Evolutionary conservation across 805 yeast genomes (phyloP), one percentile per base, ranked within the genome.

Genomic region (Candida orba): DNA sequence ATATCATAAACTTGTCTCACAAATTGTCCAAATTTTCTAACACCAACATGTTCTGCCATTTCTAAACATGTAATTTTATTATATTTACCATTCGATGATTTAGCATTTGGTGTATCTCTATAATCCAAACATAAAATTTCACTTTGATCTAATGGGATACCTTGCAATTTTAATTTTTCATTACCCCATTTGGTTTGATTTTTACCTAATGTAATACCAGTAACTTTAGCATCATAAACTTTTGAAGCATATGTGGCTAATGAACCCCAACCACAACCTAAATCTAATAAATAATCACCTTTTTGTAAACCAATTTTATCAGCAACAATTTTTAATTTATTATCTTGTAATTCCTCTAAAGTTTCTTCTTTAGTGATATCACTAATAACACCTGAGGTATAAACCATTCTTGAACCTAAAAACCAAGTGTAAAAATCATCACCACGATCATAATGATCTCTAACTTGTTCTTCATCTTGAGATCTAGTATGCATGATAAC

Each of bases 181-280:
- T 79, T 89, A 60, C 96, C 96, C 84, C 88, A 88, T 56, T 80
- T 76, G 54, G 96, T 88, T 71, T 88, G 96, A 71, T 88, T 88
- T 61, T 74, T 81, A 61, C 96, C 96, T 50, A 88, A 73, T 36
- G 96, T 88, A 56, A 88, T 70, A 69, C 96, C 96, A 43, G 96
- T 88, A 47, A 84, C 95, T 42, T 76, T 65, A 37, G 96, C 95
- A 47, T 90, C 95, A 57, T 82, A 81, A 60, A 82, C 79, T 49
- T 80, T 75, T 3, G 95, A 84, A 27, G 93, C 89, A 64, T 72
- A 87, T 27, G 91, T 73, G 38, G 95, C 88, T 60, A 90, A 73
- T 41, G 96, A 84, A 61, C 96, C 96, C 96, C 96, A 88, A 55
- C 96, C 96, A 67, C 96, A 88, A 50, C 96, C 96, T 46, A 88